Evolutionary conservation across 2,329 filamentous ascomycete species (phyloP).

Genomic region (Zasmidium citrigriseum): DNA sequence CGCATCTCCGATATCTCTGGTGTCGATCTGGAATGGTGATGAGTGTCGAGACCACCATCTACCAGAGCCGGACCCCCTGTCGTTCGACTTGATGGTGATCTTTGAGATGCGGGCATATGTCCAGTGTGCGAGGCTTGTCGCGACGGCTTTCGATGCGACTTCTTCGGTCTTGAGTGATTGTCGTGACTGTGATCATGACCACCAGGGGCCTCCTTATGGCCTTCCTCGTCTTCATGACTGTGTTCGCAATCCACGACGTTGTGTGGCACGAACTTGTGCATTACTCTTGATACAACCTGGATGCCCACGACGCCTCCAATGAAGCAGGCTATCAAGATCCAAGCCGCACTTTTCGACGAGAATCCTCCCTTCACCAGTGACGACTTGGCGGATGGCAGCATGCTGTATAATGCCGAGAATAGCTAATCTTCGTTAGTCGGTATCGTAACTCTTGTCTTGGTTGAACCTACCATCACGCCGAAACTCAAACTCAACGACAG

Average conservation of each 20-base stretch:
- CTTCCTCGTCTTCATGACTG: conserved; percentile 63
- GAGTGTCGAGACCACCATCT: conserved; percentile 14
- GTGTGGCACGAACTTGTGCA: conserved; percentile 74
- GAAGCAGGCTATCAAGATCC: conserved; percentile 70
- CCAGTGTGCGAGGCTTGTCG: conserved; percentile 22
- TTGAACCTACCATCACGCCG: conserved; percentile 86
- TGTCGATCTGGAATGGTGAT: conserved; percentile 8
- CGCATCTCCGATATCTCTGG: conserved; percentile 1
- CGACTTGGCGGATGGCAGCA: conserved; percentile 81
- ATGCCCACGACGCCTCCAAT: conserved; percentile 73
- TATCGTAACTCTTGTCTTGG: too few relatives aligned
- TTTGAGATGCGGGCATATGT: conserved; percentile 15
- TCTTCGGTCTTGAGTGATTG: conserved; percentile 25
- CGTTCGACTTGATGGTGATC: conserved; percentile 13
- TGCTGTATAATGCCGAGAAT: conserved; percentile 88
- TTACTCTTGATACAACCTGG: conserved; percentile 68
- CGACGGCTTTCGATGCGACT: conserved; percentile 8
- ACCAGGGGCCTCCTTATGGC: conserved; percentile 29
- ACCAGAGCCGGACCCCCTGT: background rate
- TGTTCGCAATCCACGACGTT: conserved; percentile 82
- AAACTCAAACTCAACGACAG: conserved; percentile 89
- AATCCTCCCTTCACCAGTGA: conserved; percentile 73
- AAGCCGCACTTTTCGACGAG: conserved; percentile 65
- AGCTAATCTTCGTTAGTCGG: conserved; percentile 55
- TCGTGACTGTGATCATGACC: conserved; percentile 26